Conservation (phyloP, 2,329 filamentous ascomycete genomes). For the Diplodia seriata region DNA sequence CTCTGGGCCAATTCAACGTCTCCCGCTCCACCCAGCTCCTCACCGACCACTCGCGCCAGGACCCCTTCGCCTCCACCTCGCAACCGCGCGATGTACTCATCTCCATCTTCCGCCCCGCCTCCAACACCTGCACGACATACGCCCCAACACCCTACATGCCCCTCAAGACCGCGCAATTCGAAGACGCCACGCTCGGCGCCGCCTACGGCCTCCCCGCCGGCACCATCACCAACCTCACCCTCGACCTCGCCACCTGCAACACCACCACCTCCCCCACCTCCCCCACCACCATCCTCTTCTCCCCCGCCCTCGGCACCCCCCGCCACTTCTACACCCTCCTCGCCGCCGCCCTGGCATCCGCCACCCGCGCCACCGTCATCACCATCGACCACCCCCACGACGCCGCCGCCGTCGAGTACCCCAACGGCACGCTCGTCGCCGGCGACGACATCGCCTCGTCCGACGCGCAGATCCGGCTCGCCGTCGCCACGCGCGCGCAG, state of each 20-base stretch:
- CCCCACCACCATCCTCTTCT: constrained; percentile 50
- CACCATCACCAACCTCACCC: not conserved
- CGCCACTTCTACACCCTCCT: constrained; percentile 54
- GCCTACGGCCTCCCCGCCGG: not conserved
- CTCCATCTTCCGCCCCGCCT: not conserved
- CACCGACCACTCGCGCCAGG: not conserved
- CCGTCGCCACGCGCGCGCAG: not conserved
- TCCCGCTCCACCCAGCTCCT: not conserved
- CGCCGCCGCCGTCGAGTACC: constrained; percentile 55
- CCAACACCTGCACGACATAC: not conserved
- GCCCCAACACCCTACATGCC: not conserved
- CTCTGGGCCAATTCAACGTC: not conserved
- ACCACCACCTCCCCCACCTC: constrained; percentile 33
- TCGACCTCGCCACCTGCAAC: not conserved
- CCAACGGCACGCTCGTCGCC: constrained; percentile 42
- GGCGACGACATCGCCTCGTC: not conserved
- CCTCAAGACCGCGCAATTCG: not conserved
- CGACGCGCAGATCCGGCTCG: not conserved
- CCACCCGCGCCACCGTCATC: constrained; percentile 50
- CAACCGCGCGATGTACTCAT: not conserved
- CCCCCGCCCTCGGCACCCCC: constrained; percentile 54
- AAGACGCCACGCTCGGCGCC: not conserved
- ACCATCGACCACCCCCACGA: constrained; percentile 60
- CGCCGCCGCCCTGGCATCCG: constrained; percentile 54
- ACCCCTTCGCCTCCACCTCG: not conserved